These are phyloP conservation scores for Sclerotinia sclerotiorum DNA, from an alignment of 2,329 filamentous ascomycete genomes.

Conservation along the genomic window DNA sequence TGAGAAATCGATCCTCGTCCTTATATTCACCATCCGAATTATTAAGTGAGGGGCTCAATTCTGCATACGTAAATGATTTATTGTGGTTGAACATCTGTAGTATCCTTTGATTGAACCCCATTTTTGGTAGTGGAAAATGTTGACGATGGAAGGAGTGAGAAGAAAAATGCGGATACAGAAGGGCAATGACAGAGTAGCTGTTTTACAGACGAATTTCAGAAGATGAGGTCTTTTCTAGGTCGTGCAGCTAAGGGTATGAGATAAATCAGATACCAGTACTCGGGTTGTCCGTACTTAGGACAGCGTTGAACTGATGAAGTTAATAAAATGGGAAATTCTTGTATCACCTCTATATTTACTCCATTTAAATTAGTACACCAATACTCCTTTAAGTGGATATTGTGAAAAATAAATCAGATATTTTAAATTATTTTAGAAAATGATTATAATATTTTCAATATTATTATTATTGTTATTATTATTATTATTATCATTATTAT, in stretches of 20 bases:
- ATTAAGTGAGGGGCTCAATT: background rate
- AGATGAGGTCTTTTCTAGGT: background rate
- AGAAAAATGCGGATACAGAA: background rate
- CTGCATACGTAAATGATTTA: background rate
- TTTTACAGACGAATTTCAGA: background rate
- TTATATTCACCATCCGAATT: background rate
- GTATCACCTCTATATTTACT: background rate
- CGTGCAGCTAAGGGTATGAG: background rate
- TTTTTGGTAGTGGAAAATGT: background rate
- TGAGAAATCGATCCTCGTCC: slow-evolving; percentile 3
- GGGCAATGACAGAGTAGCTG: background rate
- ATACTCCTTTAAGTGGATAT: background rate
- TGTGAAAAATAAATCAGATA: background rate
- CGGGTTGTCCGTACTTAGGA: background rate
- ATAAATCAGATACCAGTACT: background rate
- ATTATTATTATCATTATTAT: too few relatives aligned
- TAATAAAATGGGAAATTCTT: background rate
- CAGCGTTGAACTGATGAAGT: background rate
- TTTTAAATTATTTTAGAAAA: background rate
- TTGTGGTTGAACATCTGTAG: background rate
- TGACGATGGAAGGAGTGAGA: background rate
- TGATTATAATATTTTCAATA: background rate
- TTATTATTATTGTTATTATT: too few relatives aligned
- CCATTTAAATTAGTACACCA: background rate
- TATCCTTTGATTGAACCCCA: background rate